Evolutionary conservation across 148 eudicot species (phyloP).

Genomic region (Silene conica): DNA sequence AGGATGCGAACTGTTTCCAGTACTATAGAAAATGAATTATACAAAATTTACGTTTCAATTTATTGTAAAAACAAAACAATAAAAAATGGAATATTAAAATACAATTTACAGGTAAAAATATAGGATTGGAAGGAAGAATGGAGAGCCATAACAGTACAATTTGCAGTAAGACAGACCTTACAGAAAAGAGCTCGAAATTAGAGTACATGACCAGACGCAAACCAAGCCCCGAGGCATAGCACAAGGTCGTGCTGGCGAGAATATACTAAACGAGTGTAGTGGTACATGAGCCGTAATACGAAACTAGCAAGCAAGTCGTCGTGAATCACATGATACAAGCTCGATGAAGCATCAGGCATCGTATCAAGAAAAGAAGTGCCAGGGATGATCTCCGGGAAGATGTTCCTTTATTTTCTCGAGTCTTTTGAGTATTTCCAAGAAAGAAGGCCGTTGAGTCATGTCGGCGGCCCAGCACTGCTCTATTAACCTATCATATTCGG

Average conservation of each 20-base stretch:
- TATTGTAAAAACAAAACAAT: too few species aligned
- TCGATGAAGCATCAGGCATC: not conserved
- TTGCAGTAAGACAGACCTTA: not conserved
- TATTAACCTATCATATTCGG: slow-evolving; percentile 43
- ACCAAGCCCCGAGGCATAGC: not conserved
- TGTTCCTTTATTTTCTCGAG: slow-evolving; percentile 75
- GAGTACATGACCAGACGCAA: slow-evolving; percentile 5
- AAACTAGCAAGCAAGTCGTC: not conserved
- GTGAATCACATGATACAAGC: not conserved
- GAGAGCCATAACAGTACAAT: slow-evolving; percentile 8
- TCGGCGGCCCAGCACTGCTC: slow-evolving; percentile 85
- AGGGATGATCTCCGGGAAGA: slow-evolving; percentile 59
- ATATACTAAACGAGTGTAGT: not conserved
- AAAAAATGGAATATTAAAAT: too few species aligned
- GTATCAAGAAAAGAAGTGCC: slow-evolving; percentile 70
- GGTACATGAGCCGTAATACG: too few species aligned
- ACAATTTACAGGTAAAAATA: not conserved
- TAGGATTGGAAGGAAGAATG: not conserved
- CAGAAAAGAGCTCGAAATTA: not conserved
- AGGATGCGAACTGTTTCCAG: not conserved
- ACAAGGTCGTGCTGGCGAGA: slow-evolving; percentile 9
- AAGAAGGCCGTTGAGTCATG: slow-evolving; percentile 74
- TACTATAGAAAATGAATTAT: not conserved
- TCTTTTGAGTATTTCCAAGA: slow-evolving; percentile 79
- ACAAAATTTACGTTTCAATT: not conserved